These are phyloP conservation scores for Batrachochytrium dendrobatidis DNA, from an alignment of 371 early-diverging fungal genomes.

Conservation along the genomic window DNA sequence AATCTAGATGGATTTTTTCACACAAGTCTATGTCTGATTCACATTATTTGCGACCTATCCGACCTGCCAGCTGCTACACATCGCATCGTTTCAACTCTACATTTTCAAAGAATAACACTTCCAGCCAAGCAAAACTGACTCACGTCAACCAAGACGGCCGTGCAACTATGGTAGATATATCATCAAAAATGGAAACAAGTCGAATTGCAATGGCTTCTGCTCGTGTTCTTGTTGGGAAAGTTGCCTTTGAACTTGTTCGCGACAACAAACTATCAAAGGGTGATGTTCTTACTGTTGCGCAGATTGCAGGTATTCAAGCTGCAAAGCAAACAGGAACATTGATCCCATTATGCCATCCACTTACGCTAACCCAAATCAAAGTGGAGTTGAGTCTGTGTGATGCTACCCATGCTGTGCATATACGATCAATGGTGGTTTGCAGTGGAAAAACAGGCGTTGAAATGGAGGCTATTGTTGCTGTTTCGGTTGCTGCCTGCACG, in stretches of 20 bases:
- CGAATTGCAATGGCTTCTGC: constrained; percentile 70
- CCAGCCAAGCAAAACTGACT: constrained; percentile 38
- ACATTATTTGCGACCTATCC: no score
- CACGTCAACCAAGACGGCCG: constrained; percentile 69
- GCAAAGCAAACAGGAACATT: constrained; percentile 76
- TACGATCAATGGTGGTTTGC: constrained; percentile 59
- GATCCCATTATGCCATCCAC: constrained; percentile 86
- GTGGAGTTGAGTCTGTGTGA: constrained; percentile 34
- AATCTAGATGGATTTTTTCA: no score
- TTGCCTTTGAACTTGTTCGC: constrained; percentile 54
- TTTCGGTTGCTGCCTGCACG: constrained; percentile 65
- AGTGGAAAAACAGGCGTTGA: constrained; percentile 87
- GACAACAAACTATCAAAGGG: constrained; percentile 61
- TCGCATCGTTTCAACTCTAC: no score
- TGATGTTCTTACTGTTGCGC: constrained; percentile 80
- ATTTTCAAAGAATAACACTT: no score
- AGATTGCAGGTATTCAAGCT: constrained; percentile 86
- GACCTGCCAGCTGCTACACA: no score
- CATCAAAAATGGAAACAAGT: constrained; percentile 52
- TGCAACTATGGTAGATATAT: constrained; percentile 80
- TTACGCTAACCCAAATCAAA: constrained; percentile 63
- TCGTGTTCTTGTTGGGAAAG: constrained; percentile 47
- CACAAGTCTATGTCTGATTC: no score
- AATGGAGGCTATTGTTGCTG: constrained; percentile 86
- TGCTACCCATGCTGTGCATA: constrained; percentile 16